A percentile compares a stretch with the other conserved stretches of the same genome.
phyloP scores from a whole-genome alignment of 2,329 filamentous ascomycete species.

The Fusarium globosum region DNA sequence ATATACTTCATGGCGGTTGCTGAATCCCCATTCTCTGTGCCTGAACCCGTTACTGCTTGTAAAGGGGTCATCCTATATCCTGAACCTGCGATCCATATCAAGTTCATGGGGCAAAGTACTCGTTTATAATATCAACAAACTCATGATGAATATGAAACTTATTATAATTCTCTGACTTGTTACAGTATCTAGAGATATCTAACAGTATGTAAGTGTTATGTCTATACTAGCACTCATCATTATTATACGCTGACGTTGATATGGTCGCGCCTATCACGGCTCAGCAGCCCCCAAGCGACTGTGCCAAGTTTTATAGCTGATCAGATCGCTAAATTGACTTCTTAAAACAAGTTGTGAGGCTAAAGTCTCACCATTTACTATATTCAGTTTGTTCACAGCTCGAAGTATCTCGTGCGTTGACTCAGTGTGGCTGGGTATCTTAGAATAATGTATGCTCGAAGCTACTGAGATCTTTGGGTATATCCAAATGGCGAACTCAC shows the following conservation, averaged over 20 bases:
- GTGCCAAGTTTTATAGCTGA: neutral
- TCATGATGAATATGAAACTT: neutral
- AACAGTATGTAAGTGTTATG: neutral
- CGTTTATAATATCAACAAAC: neutral
- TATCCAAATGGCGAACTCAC: too few relatives aligned
- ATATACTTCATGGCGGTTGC: conserved; percentile 50
- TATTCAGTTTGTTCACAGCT: neutral
- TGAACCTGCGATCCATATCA: neutral
- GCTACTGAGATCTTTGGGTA: neutral
- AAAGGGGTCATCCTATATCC: conserved; percentile 44
- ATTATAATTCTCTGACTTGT: too few relatives aligned
- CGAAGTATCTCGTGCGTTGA: neutral
- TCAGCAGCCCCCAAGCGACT: neutral
- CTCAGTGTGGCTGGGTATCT: neutral
- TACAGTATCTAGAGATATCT: neutral
- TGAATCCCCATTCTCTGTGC: conserved; percentile 25
- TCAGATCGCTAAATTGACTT: neutral
- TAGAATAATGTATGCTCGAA: neutral
- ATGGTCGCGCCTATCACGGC: neutral
- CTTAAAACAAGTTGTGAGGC: neutral
- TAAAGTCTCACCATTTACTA: neutral
- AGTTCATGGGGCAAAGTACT: neutral
- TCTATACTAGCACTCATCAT: neutral
- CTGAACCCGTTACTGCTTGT: conserved; percentile 36
- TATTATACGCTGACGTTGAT: neutral